Conservation (phyloP, 495 filamentous ascomycete genomes). For the Staphylotrichum longicolle region DNA sequence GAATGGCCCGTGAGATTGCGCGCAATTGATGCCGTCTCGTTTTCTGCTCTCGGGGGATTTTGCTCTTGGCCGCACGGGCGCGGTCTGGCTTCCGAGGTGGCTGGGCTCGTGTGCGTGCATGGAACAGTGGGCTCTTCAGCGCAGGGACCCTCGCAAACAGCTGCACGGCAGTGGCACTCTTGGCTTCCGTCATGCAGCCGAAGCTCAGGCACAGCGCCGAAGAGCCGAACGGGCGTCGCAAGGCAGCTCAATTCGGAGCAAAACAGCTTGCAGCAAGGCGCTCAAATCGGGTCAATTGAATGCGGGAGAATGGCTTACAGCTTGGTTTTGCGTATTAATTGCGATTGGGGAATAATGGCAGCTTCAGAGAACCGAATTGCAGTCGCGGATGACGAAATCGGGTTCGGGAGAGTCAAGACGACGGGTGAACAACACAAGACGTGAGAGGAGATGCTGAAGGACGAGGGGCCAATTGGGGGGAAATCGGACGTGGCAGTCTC, state of each 20-base stretch:
- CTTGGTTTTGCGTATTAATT: conserved; percentile 13
- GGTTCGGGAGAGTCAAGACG: conserved; percentile 4
- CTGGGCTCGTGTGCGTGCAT: background rate
- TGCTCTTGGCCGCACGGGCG: background rate
- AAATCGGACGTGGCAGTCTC: conserved; percentile 25
- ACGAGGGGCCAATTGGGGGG: conserved; percentile 24
- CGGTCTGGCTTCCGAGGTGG: conserved; percentile 5
- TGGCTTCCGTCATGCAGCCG: conserved; percentile 25
- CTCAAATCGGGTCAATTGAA: conserved; percentile 13
- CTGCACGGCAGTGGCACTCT: conserved; percentile 5
- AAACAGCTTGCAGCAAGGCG: background rate
- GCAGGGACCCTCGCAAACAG: background rate
- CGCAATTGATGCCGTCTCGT: background rate
- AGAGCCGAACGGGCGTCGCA: background rate
- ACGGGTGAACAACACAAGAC: conserved; percentile 38
- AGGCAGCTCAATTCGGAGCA: background rate
- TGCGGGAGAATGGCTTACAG: conserved; percentile 16
- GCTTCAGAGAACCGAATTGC: background rate
- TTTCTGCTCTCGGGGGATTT: background rate
- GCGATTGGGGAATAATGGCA: background rate
- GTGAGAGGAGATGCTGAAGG: conserved; percentile 12
- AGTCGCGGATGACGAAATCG: background rate
- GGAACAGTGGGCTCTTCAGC: too few relatives aligned
- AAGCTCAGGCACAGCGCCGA: conserved; percentile 1
- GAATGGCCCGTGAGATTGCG: too few relatives aligned